A percentile compares a stretch with the other conserved stretches of the same genome.
Evolutionary conservation across 192 early-diverging fungal species (phyloP).

Genomic region (Coemansia sp.): DNA sequence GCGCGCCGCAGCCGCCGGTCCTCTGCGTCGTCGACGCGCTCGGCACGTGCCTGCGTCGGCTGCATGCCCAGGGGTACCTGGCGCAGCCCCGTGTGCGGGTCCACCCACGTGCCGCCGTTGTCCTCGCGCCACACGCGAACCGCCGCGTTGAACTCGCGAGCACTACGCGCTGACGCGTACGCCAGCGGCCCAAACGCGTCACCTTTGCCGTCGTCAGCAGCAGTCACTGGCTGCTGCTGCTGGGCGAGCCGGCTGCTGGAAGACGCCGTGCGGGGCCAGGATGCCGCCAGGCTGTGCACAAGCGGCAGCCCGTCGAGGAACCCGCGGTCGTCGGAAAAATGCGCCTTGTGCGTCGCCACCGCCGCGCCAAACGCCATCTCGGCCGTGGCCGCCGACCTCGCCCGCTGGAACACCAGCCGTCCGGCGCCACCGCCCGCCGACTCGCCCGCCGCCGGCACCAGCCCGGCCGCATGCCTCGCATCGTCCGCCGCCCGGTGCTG

Average conservation of each 20-base stretch:
- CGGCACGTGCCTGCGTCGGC: slow-evolving; percentile 24
- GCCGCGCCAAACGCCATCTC: slow-evolving; percentile 34
- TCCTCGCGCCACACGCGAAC: slow-evolving; percentile 49
- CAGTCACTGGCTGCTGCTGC: slow-evolving; percentile 12
- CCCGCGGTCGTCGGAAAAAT: slow-evolving; percentile 40
- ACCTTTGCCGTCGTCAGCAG: not conserved
- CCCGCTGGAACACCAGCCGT: slow-evolving; percentile 34
- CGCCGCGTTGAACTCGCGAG: slow-evolving; percentile 43
- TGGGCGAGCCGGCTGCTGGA: slow-evolving; percentile 28
- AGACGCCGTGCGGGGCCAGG: slow-evolving; percentile 33
- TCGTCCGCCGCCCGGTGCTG: slow-evolving; percentile 24
- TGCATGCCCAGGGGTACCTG: slow-evolving; percentile 40
- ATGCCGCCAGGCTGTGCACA: slow-evolving; percentile 29
- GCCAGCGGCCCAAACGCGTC: slow-evolving; percentile 40
- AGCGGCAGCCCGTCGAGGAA: slow-evolving; percentile 41
- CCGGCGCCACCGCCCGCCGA: slow-evolving; percentile 9
- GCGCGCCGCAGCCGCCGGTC: not conserved
- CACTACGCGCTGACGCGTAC: slow-evolving; percentile 30
- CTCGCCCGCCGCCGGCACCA: not conserved
- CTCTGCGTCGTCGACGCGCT: slow-evolving; percentile 7
- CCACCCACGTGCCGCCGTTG: slow-evolving; percentile 48
- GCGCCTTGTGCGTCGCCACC: slow-evolving; percentile 21
- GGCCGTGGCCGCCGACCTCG: slow-evolving; percentile 26
- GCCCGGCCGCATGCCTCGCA: not conserved
- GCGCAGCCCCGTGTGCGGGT: slow-evolving; percentile 49